Base-by-base conservation (phyloP, 257 asterid species). In the Handroanthus guayacan region DNA sequence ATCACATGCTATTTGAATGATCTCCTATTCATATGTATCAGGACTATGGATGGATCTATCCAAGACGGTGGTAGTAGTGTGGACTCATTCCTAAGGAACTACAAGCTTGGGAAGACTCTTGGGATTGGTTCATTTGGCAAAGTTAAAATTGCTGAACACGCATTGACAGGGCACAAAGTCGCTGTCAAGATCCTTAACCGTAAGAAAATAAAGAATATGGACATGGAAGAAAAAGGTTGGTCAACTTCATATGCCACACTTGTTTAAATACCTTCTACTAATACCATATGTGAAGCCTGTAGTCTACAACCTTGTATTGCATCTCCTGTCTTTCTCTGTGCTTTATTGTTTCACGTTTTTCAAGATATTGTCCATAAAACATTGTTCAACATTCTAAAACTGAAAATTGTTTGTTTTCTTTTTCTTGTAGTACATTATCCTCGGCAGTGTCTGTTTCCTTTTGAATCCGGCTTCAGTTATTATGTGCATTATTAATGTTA, bases 151-250 rank as follows among this genome's bases (percentile, higher is more conserved):
- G 98, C 98, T 5, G 97, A 89, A 73, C 98, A 93, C 88, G 83
- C 82, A 14, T 69, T 85, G 79, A 93, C 98, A 5, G 90, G 94
- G 62, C 97, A 93, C 73, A 93, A 93, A 82, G 98, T 91, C 52
- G 97, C 97, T 71, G 88, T 92, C 84, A 92, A 92, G 89, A 92
- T 92, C 81, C 97, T 92, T 71, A 92, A 92, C 69, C 97, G 97
- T 44, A 89, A 87, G 65, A 92, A 88, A 84, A 92, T 92, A 54
- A 91, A 91, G 87, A 88, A 88, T 45, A 89, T 92, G 98, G 98
- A 92, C 44, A 91, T 92, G 98, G 98, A 92, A 72, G 98, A 93
- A 78, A 93, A 93, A 89, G 98, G 98, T 93, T 5, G 31, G 85
- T 61, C 62, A 25, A 57, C 38, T 17, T 8, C 77, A 82, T 75